Base-by-base conservation (phyloP, 768 basidiomycete species). In the Imleria badia region DNA sequence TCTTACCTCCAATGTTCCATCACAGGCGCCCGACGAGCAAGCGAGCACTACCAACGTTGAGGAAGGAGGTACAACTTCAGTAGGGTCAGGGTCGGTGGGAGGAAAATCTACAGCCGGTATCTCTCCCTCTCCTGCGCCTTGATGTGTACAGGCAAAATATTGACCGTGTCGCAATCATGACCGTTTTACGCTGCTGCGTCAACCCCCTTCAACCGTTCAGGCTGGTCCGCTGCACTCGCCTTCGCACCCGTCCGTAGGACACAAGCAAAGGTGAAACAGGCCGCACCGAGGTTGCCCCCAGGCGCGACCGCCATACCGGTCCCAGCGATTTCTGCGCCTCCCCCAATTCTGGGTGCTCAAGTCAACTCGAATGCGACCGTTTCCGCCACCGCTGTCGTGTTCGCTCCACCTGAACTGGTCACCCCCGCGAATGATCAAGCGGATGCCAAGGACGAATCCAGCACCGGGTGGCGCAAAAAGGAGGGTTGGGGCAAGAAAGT, bases 191-290 rank as follows among this genome's bases (percentile, higher is more conserved):
- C 60, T 48, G 50, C 49, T 36, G 41, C 46, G 36, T 45, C 52
- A 48, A 45, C 56, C 19, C 19, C 19, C 45, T 15, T 52, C 35
- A 23, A 44, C 45, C 50, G 19, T 14, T 14, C 54, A 92, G 91
- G 84, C 72, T 94, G 92, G 91, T 94, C 91, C 62, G 87, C 91
- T 58, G 82, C 91, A 14, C 87, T 94, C 60, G 92, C 90, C 17
- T 94, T 94, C 64, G 92, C 91, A 10, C 92, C 92, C 42, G 78
- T 91, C 49, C 84, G 90, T 48, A 80, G 90, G 60, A 76, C 75
- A 43, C 73, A 74, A 23, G 75, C 74, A 58, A 93, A 90, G 65
- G 55, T 80, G 35, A 92, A 91, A 68, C 69, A 76, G 1, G 57
- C 75, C 1, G 72, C 11, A 69, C 75, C 3, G 5, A 58, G 66